Percentiles rank a stretch among this genome's conserved stretches.
Evolutionary conservation across 2,329 filamentous ascomycete species (phyloP).

Genomic region (Sporothrix brunneoviolacea): DNA sequence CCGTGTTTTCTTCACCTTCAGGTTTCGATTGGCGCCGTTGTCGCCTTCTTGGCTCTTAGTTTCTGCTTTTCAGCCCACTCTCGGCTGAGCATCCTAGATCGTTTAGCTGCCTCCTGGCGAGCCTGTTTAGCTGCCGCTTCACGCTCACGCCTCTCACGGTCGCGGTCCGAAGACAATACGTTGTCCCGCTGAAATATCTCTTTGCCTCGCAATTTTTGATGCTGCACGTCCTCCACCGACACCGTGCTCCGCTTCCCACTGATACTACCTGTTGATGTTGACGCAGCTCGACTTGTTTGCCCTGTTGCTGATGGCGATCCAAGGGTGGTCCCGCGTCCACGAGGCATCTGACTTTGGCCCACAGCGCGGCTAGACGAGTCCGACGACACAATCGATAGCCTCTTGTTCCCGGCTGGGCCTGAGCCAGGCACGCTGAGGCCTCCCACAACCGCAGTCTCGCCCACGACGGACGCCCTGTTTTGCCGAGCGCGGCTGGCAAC

Average conservation of each 20-base stretch:
- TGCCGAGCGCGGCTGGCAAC: conserved; percentile 51
- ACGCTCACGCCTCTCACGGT: conserved; percentile 47
- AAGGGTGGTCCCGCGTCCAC: conserved; percentile 24
- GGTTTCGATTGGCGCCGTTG: neutral
- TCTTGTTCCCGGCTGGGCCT: conserved; percentile 21
- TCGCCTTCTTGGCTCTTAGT: conserved; percentile 14
- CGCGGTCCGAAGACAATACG: conserved; percentile 38
- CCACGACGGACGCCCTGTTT: conserved; percentile 27
- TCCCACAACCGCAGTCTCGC: neutral
- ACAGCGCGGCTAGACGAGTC: neutral
- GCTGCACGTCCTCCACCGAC: conserved; percentile 43
- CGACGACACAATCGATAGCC: conserved; percentile 19
- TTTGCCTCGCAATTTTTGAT: conserved; percentile 46
- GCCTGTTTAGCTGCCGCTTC: conserved; percentile 48
- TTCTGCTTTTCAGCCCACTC: conserved; percentile 49
- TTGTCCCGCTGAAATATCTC: conserved; percentile 50
- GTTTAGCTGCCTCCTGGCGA: conserved; percentile 54
- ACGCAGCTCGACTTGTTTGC: conserved; percentile 33
- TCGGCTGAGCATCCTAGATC: conserved; percentile 50
- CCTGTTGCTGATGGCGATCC: conserved; percentile 24
- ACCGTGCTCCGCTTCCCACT: conserved; percentile 41
- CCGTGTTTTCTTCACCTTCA: neutral
- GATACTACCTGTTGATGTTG: conserved; percentile 39
- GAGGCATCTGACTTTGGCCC: conserved; percentile 10
- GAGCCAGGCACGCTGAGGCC: conserved; percentile 3